A percentile compares a stretch with the other conserved stretches of the same genome.
Evolutionary conservation across 192 early-diverging fungal genomes (phyloP).

Genomic region (Jimgerdemannia flammicorona): DNA sequence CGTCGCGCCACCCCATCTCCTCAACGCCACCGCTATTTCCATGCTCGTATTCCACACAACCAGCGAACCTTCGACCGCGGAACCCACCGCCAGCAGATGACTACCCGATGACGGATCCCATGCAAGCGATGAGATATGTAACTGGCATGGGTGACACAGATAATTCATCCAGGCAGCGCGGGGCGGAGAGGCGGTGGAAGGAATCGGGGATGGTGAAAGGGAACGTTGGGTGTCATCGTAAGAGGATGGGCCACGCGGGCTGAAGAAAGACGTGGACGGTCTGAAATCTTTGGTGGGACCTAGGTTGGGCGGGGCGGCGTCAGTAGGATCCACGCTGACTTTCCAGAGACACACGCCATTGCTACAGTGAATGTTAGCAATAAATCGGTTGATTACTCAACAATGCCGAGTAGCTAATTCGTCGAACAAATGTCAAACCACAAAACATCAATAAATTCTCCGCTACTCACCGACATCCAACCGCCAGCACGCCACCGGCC

Average conservation of each 20-base stretch:
- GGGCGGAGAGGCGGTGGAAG: conserved; percentile 3
- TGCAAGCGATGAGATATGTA: conserved; percentile 34
- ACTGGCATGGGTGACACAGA: conserved; percentile 29
- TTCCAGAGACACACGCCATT: conserved; percentile 51
- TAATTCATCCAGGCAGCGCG: conserved; percentile 36
- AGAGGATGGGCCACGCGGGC: neutral
- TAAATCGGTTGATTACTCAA: no score
- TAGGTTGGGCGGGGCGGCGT: neutral
- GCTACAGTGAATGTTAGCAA: conserved; percentile 9
- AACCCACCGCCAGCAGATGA: conserved; percentile 35
- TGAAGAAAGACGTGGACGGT: neutral
- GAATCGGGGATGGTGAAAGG: neutral
- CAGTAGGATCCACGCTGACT: conserved; percentile 5
- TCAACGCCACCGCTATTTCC: conserved; percentile 26
- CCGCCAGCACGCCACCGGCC: conserved; percentile 34
- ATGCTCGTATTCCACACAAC: conserved; percentile 44
- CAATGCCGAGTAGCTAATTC: no score
- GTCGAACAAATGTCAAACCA: neutral
- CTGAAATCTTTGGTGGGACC: neutral
- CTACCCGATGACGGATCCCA: conserved; percentile 51
- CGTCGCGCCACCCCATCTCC: conserved; percentile 30
- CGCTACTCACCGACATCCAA: conserved; percentile 36
- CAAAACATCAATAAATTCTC: neutral
- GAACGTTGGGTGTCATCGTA: neutral
- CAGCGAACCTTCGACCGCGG: conserved; percentile 23